These are phyloP conservation scores for Sugiyamaella chiloensis DNA, from an alignment of 805 yeast species.

Conservation along the genomic window DNA sequence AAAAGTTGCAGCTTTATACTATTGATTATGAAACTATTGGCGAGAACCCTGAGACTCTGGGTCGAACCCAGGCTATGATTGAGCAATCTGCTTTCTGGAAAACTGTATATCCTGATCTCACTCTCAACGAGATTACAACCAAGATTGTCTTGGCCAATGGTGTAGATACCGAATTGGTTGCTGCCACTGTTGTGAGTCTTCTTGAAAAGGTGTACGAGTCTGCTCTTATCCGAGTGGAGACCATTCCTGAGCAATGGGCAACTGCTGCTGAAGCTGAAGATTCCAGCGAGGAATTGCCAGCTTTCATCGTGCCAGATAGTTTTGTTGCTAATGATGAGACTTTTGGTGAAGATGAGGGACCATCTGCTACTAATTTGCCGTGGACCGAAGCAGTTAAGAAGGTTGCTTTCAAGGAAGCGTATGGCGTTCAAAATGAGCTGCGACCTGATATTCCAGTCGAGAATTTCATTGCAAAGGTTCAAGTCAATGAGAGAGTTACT, in stretches of 20 bases:
- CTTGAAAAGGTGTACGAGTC: constrained; percentile 30
- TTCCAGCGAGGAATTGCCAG: not conserved
- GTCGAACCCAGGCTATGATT: constrained; percentile 71
- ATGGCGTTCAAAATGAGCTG: constrained; percentile 49
- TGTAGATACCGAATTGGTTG: constrained; percentile 73
- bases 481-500: constrained; percentile 88
- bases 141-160: constrained; percentile 80
- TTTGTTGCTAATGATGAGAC: constrained; percentile 5
- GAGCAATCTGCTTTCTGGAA: constrained; percentile 81
- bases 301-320: constrained; percentile 3
- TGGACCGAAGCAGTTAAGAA: constrained; percentile 60
- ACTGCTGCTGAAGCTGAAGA: not conserved
- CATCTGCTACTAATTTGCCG: constrained; percentile 42
- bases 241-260: constrained; percentile 40
- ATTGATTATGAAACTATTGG: constrained; percentile 63
- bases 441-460: constrained; percentile 89
- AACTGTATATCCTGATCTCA: constrained; percentile 57
- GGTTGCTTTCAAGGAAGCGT: constrained; percentile 81
- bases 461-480: constrained; percentile 83
- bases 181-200: constrained; percentile 47
- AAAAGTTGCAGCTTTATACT: constrained; percentile 50
- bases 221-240: constrained; percentile 17
- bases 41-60: constrained; percentile 67
- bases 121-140: constrained; percentile 61
- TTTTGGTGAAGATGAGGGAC: constrained; percentile 14